These are phyloP conservation scores for Annulohypoxylon moriforme DNA, from an alignment of 495 filamentous ascomycete species.

Conservation along the genomic window DNA sequence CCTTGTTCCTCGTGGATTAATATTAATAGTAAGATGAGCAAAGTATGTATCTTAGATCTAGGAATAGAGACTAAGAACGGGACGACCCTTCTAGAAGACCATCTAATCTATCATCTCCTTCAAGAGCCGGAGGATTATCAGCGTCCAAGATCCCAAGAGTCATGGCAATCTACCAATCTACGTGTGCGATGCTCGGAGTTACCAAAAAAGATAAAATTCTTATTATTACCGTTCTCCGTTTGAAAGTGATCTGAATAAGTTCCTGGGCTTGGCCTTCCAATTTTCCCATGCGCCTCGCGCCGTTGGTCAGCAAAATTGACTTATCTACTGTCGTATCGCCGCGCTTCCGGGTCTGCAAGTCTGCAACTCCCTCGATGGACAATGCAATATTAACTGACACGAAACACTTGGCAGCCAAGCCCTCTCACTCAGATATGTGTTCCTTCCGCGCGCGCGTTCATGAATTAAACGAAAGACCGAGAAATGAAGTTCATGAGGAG, in stretches of 20 bases:
- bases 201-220: conserved; percentile 29
- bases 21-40: conserved; percentile 11
- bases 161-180: conserved; percentile 20
- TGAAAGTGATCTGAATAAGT: conserved; percentile 34
- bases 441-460: conserved; percentile 23
- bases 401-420: conserved; percentile 43
- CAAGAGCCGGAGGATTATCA: conserved; percentile 16
- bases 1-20: neutral
- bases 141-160: conserved; percentile 20
- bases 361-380: conserved; percentile 21
- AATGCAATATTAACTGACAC: conserved; percentile 40
- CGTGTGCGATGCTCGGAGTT: conserved; percentile 31
- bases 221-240: conserved; percentile 33
- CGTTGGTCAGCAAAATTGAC: conserved; percentile 35
- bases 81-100: conserved; percentile 31
- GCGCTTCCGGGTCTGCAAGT: conserved; percentile 31
- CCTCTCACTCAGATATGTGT: conserved; percentile 23
- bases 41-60: conserved; percentile 2
- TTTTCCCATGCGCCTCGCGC: conserved; percentile 35
- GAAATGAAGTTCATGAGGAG: conserved; percentile 4
- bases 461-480: neutral
- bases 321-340: conserved; percentile 33
- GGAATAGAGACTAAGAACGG: conserved; percentile 15
- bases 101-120: conserved; percentile 13
- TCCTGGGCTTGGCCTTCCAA: conserved; percentile 35